Evolutionary conservation across 2,329 filamentous ascomycete species (phyloP), one percentile per base, ranked within the genome.

Genomic region (Aspergillus fumigatiaffinis): DNA sequence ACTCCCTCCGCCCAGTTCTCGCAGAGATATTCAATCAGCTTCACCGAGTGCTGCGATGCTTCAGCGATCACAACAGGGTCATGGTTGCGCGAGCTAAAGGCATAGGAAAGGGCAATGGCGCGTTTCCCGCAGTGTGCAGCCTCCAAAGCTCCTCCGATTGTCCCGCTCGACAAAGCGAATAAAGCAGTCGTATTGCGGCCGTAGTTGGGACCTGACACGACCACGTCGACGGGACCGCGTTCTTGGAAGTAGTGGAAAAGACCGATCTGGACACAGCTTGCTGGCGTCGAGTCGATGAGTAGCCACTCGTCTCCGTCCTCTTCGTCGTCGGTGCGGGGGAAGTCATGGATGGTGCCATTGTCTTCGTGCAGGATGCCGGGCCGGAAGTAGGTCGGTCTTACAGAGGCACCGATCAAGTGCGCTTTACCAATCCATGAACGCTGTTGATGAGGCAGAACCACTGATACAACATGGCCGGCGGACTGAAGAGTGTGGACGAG

Each of bases 401-500:
- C 84, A 9, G 90, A 89, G 73, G 93, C 88, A 56, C 92, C 92
- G 67, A 97, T 92, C 69, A 97, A 90, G 76, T 97, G 94, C 2
- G 94, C 94, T 80, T 99, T 99, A 67, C 92, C 92, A 68, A 99
- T 97, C 94, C 94, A 99, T 56, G 92, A 96, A 61, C 93, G 87
- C 77, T 99, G 94, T 6, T 87, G 88, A 73, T 97, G 86, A 1
- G 94, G 94, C 14, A 99, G 84, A 62, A 94, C 89, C 51, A 99
- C 92, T 7, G 91, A 96, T 59, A 97, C 91, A n/a, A 79, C 82
- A 76, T 97, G 93, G 7, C 92, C 92, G 32, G 88, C 86, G 56
- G 80, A 76, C 72, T 91, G 86, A 52, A 94, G 86, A 53, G 84
- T 83, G 59, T 84, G 79, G 47, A 92, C 83, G 57, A 93, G 83